Conservation (phyloP, 805 yeast genomes). For the Huiozyma sinensis region DNA sequence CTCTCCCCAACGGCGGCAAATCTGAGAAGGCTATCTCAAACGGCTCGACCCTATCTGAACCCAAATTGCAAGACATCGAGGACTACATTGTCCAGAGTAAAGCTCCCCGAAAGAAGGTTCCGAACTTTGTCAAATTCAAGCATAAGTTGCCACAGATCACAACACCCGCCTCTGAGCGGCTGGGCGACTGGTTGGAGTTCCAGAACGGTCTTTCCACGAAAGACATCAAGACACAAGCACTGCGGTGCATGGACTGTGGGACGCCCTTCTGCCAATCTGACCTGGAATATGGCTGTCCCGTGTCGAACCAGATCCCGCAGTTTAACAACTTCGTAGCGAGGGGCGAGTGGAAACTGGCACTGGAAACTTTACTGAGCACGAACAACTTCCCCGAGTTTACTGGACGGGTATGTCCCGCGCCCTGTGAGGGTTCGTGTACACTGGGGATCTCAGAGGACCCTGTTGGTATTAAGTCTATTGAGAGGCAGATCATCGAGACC, state of each 20-base stretch:
- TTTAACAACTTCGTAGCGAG: conserved; percentile 95
- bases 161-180: conserved; percentile 46
- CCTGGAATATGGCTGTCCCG: conserved; percentile 78
- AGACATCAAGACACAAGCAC: conserved; percentile 84
- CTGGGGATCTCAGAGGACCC: conserved; percentile 90
- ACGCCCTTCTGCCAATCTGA: conserved; percentile 98
- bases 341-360: conserved; percentile 89
- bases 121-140: conserved; percentile 68
- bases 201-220: conserved; percentile 71
- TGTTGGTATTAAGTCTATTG: conserved; percentile 92
- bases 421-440: conserved; percentile 96
- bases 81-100: conserved; percentile 67
- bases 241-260: conserved; percentile 99
- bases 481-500: conserved; percentile 90
- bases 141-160: conserved; percentile 26
- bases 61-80: conserved; percentile 80
- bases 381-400: conserved; percentile 98
- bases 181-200: conserved; percentile 88
- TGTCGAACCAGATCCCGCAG: conserved; percentile 92
- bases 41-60: conserved; percentile 44
- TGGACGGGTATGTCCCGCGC: conserved; percentile 97
- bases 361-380: conserved; percentile 85
- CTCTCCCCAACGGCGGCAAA: conserved; percentile 27
- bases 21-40: conserved; percentile 3
- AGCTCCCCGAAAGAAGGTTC: conserved; percentile 50